Percentiles rank a stretch among this genome's conserved stretches.
Evolutionary conservation across 169 alveolate genomes (phyloP).

Genomic region (Plasmodium billcollinsi): DNA sequence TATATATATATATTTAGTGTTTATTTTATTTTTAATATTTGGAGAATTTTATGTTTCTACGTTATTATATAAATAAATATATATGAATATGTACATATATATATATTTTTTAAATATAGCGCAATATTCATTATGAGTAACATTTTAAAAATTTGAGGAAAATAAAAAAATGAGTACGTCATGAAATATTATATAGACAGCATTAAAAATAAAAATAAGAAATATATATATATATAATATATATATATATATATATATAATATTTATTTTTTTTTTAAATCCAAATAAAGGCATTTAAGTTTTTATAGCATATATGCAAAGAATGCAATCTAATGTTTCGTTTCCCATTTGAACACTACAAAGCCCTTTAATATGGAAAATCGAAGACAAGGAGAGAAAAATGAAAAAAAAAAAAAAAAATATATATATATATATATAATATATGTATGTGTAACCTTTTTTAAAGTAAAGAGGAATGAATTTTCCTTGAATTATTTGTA

Average conservation of each 20-base stretch:
- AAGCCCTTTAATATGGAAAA: conserved; percentile 73
- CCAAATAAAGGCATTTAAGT: conserved; percentile 58
- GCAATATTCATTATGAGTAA: too few species aligned
- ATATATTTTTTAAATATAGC: neutral
- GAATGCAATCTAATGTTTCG: conserved; percentile 86
- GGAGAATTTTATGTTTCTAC: neutral
- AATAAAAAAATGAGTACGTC: too few species aligned
- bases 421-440: neutral
- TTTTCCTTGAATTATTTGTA: too few species aligned
- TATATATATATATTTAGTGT: neutral
- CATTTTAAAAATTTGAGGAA: too few species aligned
- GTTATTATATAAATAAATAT: neutral
- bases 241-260: too few species aligned
- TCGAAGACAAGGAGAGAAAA: neutral
- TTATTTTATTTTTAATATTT: neutral
- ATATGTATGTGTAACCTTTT: neutral
- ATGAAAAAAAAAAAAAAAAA: conserved; percentile 2
- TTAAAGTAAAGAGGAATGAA: neutral
- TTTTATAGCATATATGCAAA: conserved; percentile 84
- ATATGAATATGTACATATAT: neutral
- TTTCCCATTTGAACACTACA: conserved; percentile 85
- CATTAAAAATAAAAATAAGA: too few species aligned
- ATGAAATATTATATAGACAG: too few species aligned
- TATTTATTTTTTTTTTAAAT: too few species aligned
- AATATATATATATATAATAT: too few species aligned